These are phyloP conservation scores for Malassezia pachydermatis DNA, from an alignment of 1,284 basidiomycete genomes.

Conservation along the genomic window DNA sequence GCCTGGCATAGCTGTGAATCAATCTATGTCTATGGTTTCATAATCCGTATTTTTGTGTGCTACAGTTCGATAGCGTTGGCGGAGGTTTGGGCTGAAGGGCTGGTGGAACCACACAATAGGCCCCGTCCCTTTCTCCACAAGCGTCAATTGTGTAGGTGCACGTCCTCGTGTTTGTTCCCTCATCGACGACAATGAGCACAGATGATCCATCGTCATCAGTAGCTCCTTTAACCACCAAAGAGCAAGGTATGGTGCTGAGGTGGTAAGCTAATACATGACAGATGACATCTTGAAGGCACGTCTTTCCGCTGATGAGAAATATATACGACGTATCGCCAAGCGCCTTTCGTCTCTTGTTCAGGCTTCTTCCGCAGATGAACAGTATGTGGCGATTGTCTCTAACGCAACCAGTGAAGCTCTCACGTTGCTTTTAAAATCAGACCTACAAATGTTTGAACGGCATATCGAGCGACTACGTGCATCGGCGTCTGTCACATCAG, in stretches of 20 bases:
- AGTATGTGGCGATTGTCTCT: neutral
- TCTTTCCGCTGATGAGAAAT: conserved; percentile 16
- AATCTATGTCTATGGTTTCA: conserved; percentile 6
- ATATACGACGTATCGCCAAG: conserved; percentile 13
- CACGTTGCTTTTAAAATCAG: neutral
- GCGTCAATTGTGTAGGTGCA: too few relatives aligned
- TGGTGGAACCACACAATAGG: neutral
- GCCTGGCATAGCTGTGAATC: conserved; percentile 15
- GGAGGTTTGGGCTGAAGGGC: neutral
- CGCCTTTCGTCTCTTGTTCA: conserved; percentile 7
- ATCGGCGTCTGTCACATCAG: neutral
- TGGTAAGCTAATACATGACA: neutral
- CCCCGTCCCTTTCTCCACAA: too few relatives aligned
- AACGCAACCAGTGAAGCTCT: neutral
- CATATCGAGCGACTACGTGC: conserved; percentile 3
- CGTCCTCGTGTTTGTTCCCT: too few relatives aligned
- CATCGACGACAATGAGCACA: neutral
- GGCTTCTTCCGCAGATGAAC: neutral
- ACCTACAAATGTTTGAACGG: conserved; percentile 2
- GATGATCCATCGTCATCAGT: neutral
- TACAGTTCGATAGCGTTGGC: neutral
- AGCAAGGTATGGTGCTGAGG: conserved; percentile 8
- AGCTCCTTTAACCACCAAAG: neutral
- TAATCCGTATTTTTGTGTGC: neutral
- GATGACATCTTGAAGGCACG: conserved; percentile 13